Evolutionary conservation across 108 stramenopile species (phyloP), one percentile per base, ranked within the genome.

Genomic region (Conticribra guillardii): DNA sequence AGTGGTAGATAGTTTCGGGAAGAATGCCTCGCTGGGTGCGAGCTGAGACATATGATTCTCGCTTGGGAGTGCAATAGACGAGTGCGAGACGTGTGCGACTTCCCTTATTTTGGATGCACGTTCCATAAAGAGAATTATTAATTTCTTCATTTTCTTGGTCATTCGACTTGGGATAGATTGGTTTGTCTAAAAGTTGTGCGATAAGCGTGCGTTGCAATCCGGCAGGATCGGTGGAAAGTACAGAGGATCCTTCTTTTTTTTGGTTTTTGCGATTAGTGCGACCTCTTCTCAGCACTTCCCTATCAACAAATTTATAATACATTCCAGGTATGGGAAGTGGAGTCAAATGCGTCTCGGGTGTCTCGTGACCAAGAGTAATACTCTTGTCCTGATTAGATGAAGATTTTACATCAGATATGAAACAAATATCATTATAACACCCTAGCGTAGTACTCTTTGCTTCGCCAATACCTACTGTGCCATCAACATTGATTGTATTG

Each of bases 1-100:
- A 77, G 34, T 77, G 76, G 24, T 77, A 77, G 23, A 77, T 64
- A 30, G 76, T 77, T 64, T 77, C 76, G 22, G 76, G 76, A 23
- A 77, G 22, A 18, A 69, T 37, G 15, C 54, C 76, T 3, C 55
- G 54, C 19, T 69, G 63, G 32, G 67, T 77, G 7, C 76, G 76
- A 3, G 68, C 55, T 2, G 76, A 77, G 17, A 69, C 34, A 27
- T 77, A 69, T 18, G 76, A 67, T 41, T 64, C 23, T 27, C 76
- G 76, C 31, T 77, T 77, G 19, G 76, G 76, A 27, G 76, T 31
- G 41, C 76, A 77, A 48, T 69, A 77, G 4, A 77, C 76, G 17
- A 77, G 62, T 1, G 68, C 76, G 1, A 77, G 50, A 19, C 76
- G 61, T 33, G 55, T 60, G 0, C 76, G 67, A 29, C 21, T 27